These are phyloP conservation scores for Penicillium manginii DNA, from an alignment of 495 filamentous ascomycete genomes.

Conservation along the genomic window DNA sequence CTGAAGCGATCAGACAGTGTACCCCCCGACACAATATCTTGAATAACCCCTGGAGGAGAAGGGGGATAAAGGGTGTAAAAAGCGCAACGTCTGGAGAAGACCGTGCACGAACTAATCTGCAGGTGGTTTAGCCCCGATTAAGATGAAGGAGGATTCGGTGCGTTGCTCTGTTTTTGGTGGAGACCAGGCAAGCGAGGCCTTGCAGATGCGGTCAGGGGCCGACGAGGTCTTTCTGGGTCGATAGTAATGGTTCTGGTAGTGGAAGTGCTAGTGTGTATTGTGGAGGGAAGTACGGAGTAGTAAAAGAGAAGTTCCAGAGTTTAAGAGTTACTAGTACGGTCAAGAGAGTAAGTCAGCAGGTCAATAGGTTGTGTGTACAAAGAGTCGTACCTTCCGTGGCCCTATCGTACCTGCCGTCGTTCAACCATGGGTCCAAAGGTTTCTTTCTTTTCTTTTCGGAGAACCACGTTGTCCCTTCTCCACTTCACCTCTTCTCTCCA, in stretches of 20 bases:
- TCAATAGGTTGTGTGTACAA: no score
- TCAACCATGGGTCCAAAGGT: not conserved
- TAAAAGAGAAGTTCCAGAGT: no score
- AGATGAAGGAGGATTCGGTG: constrained; percentile 29
- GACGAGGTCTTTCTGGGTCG: not conserved
- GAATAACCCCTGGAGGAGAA: constrained; percentile 12
- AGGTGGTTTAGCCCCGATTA: constrained; percentile 27
- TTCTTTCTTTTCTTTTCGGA: not conserved
- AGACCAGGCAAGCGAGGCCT: constrained; percentile 6
- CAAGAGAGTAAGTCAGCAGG: no score
- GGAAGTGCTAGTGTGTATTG: not conserved
- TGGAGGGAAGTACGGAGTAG: no score
- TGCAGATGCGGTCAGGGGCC: constrained; percentile 7
- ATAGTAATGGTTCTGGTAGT: not conserved
- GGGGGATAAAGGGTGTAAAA: constrained; percentile 13
- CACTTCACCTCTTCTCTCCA: not conserved
- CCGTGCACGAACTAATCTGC: constrained; percentile 26
- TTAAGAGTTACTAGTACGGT: no score
- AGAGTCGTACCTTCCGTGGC: no score
- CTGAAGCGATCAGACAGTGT: constrained; percentile 6
- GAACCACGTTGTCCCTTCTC: not conserved
- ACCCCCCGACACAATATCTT: constrained; percentile 12
- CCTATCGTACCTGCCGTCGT: no score
- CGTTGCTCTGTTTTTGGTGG: constrained; percentile 5
- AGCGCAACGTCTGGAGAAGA: constrained; percentile 24